Conservation (phyloP, 495 filamentous ascomycete genomes). For the Podospora didyma region DNA sequence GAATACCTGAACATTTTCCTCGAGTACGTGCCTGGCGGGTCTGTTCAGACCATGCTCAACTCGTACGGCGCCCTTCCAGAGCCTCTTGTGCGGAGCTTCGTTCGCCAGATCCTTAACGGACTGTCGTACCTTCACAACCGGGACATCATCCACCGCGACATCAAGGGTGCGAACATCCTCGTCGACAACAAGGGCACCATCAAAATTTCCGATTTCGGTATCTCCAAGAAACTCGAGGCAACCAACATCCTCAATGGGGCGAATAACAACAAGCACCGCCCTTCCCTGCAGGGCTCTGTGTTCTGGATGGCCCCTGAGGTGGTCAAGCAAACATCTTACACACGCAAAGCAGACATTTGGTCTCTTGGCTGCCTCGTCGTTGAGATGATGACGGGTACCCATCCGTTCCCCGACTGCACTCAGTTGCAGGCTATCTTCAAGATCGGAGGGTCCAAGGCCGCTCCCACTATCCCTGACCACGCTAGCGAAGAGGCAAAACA, state of each 20-base stretch:
- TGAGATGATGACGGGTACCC: constrained; percentile 97
- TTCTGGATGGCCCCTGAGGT: constrained; percentile 99
- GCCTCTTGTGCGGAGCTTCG: constrained; percentile 91
- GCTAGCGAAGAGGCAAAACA: constrained; percentile 79
- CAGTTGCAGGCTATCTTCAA: constrained; percentile 99
- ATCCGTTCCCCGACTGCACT: constrained; percentile 95
- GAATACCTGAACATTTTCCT: constrained; percentile 98
- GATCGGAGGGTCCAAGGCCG: constrained; percentile 82
- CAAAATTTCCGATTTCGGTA: constrained; percentile 99
- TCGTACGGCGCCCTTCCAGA: constrained; percentile 94
- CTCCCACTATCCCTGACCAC: constrained; percentile 83
- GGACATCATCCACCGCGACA: constrained; percentile 98
- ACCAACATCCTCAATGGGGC: constrained; percentile 51
- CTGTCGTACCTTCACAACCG: constrained; percentile 93
- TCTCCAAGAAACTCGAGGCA: constrained; percentile 70
- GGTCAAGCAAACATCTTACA: constrained; percentile 94
- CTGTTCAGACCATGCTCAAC: constrained; percentile 95
- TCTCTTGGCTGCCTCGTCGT: constrained; percentile 94
- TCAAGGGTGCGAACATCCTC: constrained; percentile 97
- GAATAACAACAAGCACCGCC: constrained; percentile 71
- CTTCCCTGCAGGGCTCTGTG: constrained; percentile 92
- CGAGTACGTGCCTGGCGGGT: constrained; percentile 96
- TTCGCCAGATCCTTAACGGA: constrained; percentile 90
- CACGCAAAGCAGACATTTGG: constrained; percentile 99
- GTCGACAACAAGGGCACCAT: constrained; percentile 99